phyloP scores from a whole-genome alignment of 2,329 filamentous ascomycete species.

The Penicillium decumbens region DNA sequence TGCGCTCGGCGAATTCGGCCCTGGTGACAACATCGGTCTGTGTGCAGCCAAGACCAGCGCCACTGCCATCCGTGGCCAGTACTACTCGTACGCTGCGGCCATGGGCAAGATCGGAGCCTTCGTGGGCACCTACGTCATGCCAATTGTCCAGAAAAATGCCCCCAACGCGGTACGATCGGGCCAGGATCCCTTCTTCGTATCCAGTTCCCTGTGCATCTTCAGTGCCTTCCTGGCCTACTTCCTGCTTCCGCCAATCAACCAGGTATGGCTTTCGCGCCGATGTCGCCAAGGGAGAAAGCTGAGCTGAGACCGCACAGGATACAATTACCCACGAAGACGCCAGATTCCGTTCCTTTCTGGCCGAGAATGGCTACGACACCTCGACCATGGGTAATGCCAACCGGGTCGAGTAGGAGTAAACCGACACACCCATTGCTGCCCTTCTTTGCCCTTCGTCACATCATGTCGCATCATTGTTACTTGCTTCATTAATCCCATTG shows the following conservation, averaged over 20 bases:
- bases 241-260: conserved; percentile 68
- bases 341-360: conserved; percentile 69
- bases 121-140: conserved; percentile 77
- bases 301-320: conserved; percentile 52
- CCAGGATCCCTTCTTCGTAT: conserved; percentile 89
- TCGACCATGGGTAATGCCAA: conserved; percentile 47
- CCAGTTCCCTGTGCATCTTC: conserved; percentile 69
- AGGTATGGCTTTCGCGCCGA: conserved; percentile 30
- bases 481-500: background rate
- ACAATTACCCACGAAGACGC: conserved; percentile 75
- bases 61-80: conserved; percentile 77
- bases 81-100: conserved; percentile 53
- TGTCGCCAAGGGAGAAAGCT: background rate
- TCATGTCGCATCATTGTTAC: background rate
- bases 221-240: conserved; percentile 63
- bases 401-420: background rate
- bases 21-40: conserved; percentile 87
- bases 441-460: background rate
- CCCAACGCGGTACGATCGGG: conserved; percentile 56
- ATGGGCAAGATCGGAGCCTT: conserved; percentile 60
- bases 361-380: conserved; percentile 71
- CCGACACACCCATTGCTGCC: background rate
- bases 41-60: conserved; percentile 82
- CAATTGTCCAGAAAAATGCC: conserved; percentile 59
- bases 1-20: conserved; percentile 72